Evolutionary conservation across 352 stramenopile genomes (phyloP).

Genomic region (Peronospora tabacina): DNA sequence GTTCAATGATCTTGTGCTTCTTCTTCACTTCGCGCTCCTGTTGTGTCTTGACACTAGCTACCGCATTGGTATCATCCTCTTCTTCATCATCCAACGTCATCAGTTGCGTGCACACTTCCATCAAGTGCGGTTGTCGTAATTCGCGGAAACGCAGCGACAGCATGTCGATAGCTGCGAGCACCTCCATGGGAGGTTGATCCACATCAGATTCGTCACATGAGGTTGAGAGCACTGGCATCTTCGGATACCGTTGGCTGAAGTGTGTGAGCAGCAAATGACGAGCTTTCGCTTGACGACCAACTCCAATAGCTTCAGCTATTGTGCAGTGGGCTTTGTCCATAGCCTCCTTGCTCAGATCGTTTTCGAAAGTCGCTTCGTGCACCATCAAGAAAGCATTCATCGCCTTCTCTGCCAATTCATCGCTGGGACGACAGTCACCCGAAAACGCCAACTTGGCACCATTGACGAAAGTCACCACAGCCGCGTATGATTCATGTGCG

Average conservation of each 20-base stretch:
- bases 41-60: conserved; percentile 17
- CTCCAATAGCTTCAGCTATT: conserved; percentile 85
- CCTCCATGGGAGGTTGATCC: conserved; percentile 26
- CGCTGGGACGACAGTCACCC: conserved; percentile 91
- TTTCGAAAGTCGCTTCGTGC: conserved; percentile 97
- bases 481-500: conserved; percentile 85
- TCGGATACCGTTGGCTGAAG: conserved; percentile 88
- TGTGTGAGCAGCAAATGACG: conserved; percentile 93
- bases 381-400: conserved; percentile 87
- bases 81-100: conserved; percentile 41
- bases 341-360: conserved; percentile 89
- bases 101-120: conserved; percentile 59
- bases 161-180: conserved; percentile 71
- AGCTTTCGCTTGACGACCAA: conserved; percentile 70
- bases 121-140: conserved; percentile 49
- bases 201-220: conserved; percentile 7
- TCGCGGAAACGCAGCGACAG: conserved; percentile 63
- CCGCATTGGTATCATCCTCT: conserved; percentile 8
- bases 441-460: conserved; percentile 89
- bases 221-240: conserved; percentile 47
- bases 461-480: conserved; percentile 71
- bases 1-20: conserved; percentile 16
- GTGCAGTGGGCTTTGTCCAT: conserved; percentile 93
- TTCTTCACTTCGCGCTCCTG: conserved; percentile 21
- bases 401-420: conserved; percentile 43